Evolutionary conservation across 805 yeast species (phyloP).

Genomic region (Candida parachauliodes): DNA sequence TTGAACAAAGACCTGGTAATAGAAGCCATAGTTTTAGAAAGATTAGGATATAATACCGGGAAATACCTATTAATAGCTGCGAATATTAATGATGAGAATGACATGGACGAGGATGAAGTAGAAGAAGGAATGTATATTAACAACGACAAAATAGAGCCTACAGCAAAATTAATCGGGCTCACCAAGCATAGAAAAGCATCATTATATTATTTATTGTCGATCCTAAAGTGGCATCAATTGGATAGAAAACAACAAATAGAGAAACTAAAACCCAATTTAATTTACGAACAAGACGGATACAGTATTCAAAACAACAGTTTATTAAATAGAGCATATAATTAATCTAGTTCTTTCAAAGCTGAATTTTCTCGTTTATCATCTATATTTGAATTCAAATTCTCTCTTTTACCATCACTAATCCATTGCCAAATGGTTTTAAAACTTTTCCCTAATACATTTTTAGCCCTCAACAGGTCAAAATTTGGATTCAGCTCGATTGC

Average conservation of each 20-base stretch:
- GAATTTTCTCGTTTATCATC: slow-evolving; percentile 37
- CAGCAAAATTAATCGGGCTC: slow-evolving; percentile 44
- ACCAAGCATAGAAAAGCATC: slow-evolving; percentile 71
- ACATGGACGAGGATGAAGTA: slow-evolving; percentile 11
- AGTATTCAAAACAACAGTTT: slow-evolving; percentile 23
- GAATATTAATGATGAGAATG: slow-evolving; percentile 13
- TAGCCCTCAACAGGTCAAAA: too few species aligned
- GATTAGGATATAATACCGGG: slow-evolving; percentile 45
- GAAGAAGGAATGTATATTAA: slow-evolving; percentile 35
- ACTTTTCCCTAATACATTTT: too few species aligned
- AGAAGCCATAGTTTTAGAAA: slow-evolving; percentile 41
- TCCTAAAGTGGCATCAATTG: slow-evolving; percentile 56
- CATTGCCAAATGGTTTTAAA: slow-evolving; percentile 22
- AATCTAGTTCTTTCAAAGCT: slow-evolving; percentile 39
- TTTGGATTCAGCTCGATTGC: slow-evolving; percentile 17
- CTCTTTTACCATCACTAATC: slow-evolving; percentile 13
- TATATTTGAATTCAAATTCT: slow-evolving; percentile 16
- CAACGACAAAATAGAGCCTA: slow-evolving; percentile 29
- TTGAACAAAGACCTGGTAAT: slow-evolving; percentile 34
- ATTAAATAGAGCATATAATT: slow-evolving; percentile 16
- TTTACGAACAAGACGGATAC: slow-evolving; percentile 17
- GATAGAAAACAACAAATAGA: slow-evolving; percentile 24
- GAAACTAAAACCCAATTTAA: slow-evolving; percentile 23
- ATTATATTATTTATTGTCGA: slow-evolving; percentile 72
- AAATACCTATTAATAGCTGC: slow-evolving; percentile 28